Evolutionary conservation across 75 land plant genomes (phyloP), one percentile per base, ranked within the genome.

Genomic region (Ceratopteris richardii): DNA sequence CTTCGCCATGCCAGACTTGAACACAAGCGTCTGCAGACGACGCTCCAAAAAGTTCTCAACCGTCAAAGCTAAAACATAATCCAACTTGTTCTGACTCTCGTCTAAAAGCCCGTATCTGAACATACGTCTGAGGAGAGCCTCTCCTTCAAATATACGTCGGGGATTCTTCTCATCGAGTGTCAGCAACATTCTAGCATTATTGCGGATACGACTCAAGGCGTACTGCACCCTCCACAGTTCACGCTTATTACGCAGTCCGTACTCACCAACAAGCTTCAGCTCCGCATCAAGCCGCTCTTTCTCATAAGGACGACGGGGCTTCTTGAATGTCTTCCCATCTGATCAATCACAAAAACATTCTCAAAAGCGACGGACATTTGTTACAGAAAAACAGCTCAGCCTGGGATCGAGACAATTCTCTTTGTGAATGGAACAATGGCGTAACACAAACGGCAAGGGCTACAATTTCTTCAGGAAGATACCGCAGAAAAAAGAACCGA

Each of bases 281-380:
- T 83, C 83, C 1, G 80, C 78, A 44, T 83, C 87, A 41, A 80
- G 66, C 29, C 87, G 74, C 60, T 83, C 87, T 77, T 83, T 0
- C n/a, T n/a, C n/a, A n/a, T n/a, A n/a, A n/a, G n/a, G n/a, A n/a
- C n/a, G n/a, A n/a, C n/a, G n/a, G n/a, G 87, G 87, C 78, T 84
- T 78, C 79, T 84, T 84, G 57, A 84, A 84, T 18, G 86, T 78
- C 64, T 82, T 82, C 14, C 86, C 86, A 69, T 82, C 85, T 82
- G 62, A n/a, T 12, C n/a, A n/a, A n/a, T n/a, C n/a, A n/a, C n/a
- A n/a, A n/a, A n/a, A n/a, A n/a, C n/a, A n/a, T n/a, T n/a, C n/a
- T n/a, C n/a, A n/a, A n/a, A n/a, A n/a, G n/a, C 18, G 27, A 9
- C 14, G 42, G 12, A 40, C 12, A 14, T 40, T 40, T 9, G 42